Evolutionary conservation across 257 asterid genomes (phyloP).

Genomic region (Solanum lycopersicoides): DNA sequence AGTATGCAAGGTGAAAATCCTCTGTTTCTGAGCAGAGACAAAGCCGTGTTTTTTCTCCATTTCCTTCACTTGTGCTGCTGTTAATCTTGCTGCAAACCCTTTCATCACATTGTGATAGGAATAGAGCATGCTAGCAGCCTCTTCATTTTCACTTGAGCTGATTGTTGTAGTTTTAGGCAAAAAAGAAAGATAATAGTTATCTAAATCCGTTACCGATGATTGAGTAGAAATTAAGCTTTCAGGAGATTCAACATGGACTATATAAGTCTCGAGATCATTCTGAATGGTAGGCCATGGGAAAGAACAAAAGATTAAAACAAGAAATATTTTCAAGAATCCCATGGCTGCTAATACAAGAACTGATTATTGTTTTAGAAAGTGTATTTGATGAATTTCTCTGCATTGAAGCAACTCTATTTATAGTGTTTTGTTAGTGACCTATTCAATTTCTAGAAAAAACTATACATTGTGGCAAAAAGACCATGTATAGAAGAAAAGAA

Average conservation of each 20-base stretch:
- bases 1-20: constrained; percentile 18
- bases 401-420: background rate
- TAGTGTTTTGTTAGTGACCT: background rate
- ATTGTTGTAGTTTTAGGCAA: constrained; percentile 5
- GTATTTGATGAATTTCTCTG: background rate
- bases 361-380: background rate
- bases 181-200: constrained; percentile 25
- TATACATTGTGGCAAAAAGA: background rate
- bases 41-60: constrained; percentile 21
- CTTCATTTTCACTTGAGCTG: background rate
- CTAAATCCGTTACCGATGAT: background rate
- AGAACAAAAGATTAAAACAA: background rate
- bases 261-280: constrained; percentile 16
- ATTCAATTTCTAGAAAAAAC: background rate
- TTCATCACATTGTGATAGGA: constrained; percentile 26
- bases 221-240: background rate
- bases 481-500: background rate
- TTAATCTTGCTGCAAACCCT: constrained; percentile 40
- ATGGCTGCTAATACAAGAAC: background rate
- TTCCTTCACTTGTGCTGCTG: constrained; percentile 15
- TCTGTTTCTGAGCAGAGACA: constrained; percentile 21
- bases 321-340: background rate
- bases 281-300: background rate
- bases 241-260: constrained; percentile 28
- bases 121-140: constrained; percentile 3